phyloP scores from a whole-genome alignment of 2,329 filamentous ascomycete genomes.

The Immersiporthe knoxdaviesiana region DNA sequence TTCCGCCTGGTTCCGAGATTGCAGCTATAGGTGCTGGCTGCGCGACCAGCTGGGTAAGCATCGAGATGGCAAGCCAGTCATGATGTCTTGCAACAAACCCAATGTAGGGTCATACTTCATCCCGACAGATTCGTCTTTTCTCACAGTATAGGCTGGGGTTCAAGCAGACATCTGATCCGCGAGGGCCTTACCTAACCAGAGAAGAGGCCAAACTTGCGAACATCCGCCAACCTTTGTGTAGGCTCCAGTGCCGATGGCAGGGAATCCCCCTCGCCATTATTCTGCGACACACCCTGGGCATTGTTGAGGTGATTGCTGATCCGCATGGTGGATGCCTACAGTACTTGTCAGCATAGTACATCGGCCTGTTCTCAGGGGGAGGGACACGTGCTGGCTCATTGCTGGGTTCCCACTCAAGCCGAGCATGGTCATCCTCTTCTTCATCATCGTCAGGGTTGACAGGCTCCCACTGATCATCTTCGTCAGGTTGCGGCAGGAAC shows the following conservation, averaged over 20 bases:
- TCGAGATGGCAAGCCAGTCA: conserved; percentile 38
- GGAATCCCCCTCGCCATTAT: conserved; percentile 21
- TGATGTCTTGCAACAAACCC: conserved; percentile 2
- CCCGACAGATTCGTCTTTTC: neutral
- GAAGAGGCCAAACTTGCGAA: conserved; percentile 48
- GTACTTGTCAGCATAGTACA: conserved; percentile 4
- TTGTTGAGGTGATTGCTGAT: conserved; percentile 34
- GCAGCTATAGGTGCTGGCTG: conserved; percentile 78
- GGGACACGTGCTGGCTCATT: conserved; percentile 58
- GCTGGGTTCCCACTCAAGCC: conserved; percentile 75
- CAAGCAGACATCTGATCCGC: neutral
- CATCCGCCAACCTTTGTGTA: conserved; percentile 74
- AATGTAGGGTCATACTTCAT: neutral
- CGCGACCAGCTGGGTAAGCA: conserved; percentile 81
- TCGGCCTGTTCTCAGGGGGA: too few species aligned
- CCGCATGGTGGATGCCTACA: conserved; percentile 43
- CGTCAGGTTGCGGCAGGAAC: conserved; percentile 68
- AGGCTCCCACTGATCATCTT: conserved; percentile 74
- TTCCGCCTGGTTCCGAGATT: conserved; percentile 57
- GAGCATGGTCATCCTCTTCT: conserved; percentile 67
- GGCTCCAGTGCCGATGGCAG: conserved; percentile 59
- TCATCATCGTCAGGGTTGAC: conserved; percentile 58
- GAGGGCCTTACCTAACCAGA: conserved; percentile 27
- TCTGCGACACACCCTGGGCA: conserved; percentile 1
- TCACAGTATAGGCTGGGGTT: too few species aligned